Evolutionary conservation across 257 asterid species (phyloP).

Genomic region (Jacaranda copaia): DNA sequence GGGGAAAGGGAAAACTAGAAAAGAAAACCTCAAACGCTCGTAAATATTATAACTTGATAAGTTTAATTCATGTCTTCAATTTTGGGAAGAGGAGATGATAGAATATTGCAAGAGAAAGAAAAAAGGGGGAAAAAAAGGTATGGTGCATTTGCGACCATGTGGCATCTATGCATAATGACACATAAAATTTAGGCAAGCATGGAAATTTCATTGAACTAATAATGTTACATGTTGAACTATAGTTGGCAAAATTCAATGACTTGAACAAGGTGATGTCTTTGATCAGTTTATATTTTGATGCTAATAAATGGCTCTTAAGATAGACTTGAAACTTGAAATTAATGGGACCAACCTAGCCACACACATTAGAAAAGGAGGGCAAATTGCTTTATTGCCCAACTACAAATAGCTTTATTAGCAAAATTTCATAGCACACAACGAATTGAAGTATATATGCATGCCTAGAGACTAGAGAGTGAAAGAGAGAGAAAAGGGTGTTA

Average conservation of each 20-base stretch:
- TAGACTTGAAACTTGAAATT: conserved; percentile 46
- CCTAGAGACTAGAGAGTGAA: conserved; percentile 19
- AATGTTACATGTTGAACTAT: conserved; percentile 30
- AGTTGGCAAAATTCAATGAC: conserved; percentile 41
- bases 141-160: conserved; percentile 61
- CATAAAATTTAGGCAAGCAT: conserved; percentile 28
- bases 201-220: conserved; percentile 13
- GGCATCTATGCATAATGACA: conserved; percentile 44
- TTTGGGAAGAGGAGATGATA: conserved; percentile 48
- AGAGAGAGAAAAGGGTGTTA: background rate
- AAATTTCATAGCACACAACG: conserved; percentile 33
- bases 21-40: conserved; percentile 35
- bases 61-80: conserved; percentile 30
- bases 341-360: conserved; percentile 63
- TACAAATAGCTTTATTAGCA: conserved; percentile 46
- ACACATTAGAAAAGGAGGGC: conserved; percentile 28
- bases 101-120: conserved; percentile 57
- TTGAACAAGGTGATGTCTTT: conserved; percentile 33
- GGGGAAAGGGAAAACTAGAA: background rate
- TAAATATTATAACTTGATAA: conserved; percentile 1
- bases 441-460: conserved; percentile 22
- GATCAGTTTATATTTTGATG: conserved; percentile 29
- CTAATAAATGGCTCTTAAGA: conserved; percentile 36
- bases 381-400: conserved; percentile 51
- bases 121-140: conserved; percentile 43